Conservation (phyloP, 164 flowering plant species). For the Taxillus chinensis region DNA sequence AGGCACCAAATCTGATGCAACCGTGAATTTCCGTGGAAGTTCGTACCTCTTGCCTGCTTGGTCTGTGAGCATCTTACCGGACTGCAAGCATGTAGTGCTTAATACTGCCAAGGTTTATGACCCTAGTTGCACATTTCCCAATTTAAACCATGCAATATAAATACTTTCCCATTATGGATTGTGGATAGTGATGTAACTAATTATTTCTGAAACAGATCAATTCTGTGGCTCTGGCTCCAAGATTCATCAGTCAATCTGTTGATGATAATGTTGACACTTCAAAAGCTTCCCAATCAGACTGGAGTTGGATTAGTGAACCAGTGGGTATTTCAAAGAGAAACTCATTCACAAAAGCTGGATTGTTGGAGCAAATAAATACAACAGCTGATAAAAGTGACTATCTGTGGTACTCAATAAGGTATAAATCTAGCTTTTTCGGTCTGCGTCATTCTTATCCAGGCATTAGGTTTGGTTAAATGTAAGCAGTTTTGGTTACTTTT, state of each 20-base stretch:
- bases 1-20: conserved; percentile 58
- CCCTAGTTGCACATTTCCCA: neutral
- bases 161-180: neutral
- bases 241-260: conserved; percentile 29
- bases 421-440: neutral
- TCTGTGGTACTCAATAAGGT: conserved; percentile 97
- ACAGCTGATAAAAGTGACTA: conserved; percentile 96
- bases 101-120: conserved; percentile 87
- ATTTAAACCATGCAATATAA: too few species aligned
- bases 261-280: conserved; percentile 25
- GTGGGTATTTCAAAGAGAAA: conserved; percentile 66
- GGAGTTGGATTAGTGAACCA: conserved; percentile 84
- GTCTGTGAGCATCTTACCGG: conserved; percentile 99
- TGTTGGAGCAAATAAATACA: conserved; percentile 84
- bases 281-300: conserved; percentile 34
- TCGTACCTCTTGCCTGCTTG: conserved; percentile 85
- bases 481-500: conserved; percentile 2
- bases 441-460: neutral
- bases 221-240: conserved; percentile 34
- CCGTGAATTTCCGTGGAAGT: conserved; percentile 71
- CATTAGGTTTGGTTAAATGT: neutral
- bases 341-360: conserved; percentile 48
- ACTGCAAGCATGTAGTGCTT: conserved; percentile 86
- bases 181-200: neutral
- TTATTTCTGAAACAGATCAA: conserved; percentile 47